These are phyloP conservation scores for Alopecurus myosuroides DNA, from an alignment of 176 grass and related monocot species.

Conservation along the genomic window DNA sequence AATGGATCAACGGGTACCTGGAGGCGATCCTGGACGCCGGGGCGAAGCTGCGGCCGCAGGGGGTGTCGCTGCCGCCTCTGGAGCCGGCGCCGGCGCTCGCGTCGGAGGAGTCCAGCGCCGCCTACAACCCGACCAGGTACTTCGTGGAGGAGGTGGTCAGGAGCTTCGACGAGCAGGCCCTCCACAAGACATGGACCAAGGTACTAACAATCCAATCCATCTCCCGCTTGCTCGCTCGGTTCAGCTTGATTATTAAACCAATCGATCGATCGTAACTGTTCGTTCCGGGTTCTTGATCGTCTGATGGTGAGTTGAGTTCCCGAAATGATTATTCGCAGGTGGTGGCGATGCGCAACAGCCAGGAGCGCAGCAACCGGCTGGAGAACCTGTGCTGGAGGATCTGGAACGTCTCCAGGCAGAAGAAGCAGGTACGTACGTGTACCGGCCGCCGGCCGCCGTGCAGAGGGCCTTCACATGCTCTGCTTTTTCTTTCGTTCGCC, in stretches of 20 bases:
- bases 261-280: background rate
- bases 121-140: slow-evolving; percentile 82
- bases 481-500: background rate
- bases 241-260: no score
- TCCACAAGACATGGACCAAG: slow-evolving; percentile 97
- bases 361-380: slow-evolving; percentile 69
- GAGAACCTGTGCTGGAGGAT: slow-evolving; percentile 98
- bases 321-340: slow-evolving; percentile 35
- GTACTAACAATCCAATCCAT: slow-evolving; percentile 4
- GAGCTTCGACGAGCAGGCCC: slow-evolving; percentile 82
- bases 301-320: background rate
- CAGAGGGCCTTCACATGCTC: background rate
- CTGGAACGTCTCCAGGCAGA: slow-evolving; percentile 86
- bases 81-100: slow-evolving; percentile 13
- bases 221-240: background rate
- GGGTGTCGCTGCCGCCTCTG: slow-evolving; percentile 30
- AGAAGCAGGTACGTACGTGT: slow-evolving; percentile 57
- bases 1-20: slow-evolving; percentile 97
- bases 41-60: slow-evolving; percentile 21
- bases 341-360: slow-evolving; percentile 90
- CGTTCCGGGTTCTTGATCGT: background rate
- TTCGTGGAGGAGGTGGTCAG: slow-evolving; percentile 95
- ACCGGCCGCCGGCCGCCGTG: background rate
- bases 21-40: slow-evolving; percentile 90
- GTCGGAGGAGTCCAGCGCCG: background rate